Conservation (phyloP, 257 asterid species). For the Orobanche coerulescens region DNA sequence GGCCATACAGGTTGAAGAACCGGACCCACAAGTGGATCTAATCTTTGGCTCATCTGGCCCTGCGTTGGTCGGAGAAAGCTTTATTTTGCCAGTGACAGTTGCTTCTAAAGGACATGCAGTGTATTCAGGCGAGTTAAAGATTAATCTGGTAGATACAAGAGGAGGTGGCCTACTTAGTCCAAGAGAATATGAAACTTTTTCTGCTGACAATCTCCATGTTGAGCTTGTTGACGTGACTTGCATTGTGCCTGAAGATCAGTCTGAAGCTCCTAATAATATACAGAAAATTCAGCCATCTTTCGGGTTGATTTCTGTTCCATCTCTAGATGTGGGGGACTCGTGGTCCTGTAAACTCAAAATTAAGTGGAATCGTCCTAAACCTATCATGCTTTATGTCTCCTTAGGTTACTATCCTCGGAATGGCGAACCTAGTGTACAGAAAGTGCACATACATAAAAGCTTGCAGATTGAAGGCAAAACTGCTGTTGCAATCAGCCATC, state of each 20-base stretch:
- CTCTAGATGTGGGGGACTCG: constrained; percentile 53
- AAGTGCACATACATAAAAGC: constrained; percentile 91
- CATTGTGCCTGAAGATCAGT: constrained; percentile 31
- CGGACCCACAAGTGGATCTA: constrained; percentile 95
- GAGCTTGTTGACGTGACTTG: constrained; percentile 75
- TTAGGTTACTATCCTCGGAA: constrained; percentile 64
- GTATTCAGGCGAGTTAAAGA: constrained; percentile 86
- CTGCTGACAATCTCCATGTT: constrained; percentile 81
- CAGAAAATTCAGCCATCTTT: constrained; percentile 91
- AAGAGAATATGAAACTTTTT: constrained; percentile 70
- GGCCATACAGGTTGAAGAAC: constrained; percentile 95
- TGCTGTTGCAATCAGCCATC: constrained; percentile 66
- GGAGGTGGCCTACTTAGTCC: constrained; percentile 98
- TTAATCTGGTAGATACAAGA: constrained; percentile 90
- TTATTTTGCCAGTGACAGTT: constrained; percentile 74
- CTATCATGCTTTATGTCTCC: constrained; percentile 87
- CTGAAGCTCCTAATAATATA: constrained; percentile 46
- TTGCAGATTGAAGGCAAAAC: constrained; percentile 91
- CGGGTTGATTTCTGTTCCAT: constrained; percentile 83
- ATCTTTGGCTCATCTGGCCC: constrained; percentile 70
- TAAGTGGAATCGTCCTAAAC: constrained; percentile 96
- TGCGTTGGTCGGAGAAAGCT: constrained; percentile 88
- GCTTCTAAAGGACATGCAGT: constrained; percentile 84
- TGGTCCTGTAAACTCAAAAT: constrained; percentile 94
- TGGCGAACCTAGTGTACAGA: constrained; percentile 57